Percentiles rank a stretch among this genome's conserved stretches.
These are phyloP conservation scores for Chaetomidium leptoderma DNA, from an alignment of 495 filamentous ascomycete species.

Conservation along the genomic window DNA sequence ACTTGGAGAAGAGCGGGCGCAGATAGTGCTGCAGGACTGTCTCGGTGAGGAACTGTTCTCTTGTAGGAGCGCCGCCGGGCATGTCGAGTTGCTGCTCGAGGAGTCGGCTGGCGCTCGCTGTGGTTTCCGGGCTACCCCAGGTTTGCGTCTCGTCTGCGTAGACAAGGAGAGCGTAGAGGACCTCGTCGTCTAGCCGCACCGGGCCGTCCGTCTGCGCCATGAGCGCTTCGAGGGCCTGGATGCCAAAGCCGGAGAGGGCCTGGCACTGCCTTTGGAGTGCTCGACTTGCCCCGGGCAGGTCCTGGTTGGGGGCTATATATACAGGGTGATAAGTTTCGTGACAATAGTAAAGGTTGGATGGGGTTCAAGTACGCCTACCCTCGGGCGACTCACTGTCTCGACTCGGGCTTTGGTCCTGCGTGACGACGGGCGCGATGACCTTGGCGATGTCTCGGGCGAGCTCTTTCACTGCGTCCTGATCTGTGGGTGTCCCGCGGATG, in stretches of 20 bases:
- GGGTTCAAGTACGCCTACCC: slow-evolving; percentile 1
- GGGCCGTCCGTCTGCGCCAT: background rate
- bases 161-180: slow-evolving; percentile 34
- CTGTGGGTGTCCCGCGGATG: background rate
- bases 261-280: slow-evolving; percentile 1
- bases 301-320: slow-evolving; percentile 4
- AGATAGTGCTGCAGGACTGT: slow-evolving; percentile 50
- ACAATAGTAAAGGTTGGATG: background rate
- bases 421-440: background rate
- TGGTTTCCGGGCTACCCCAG: slow-evolving; percentile 48
- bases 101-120: slow-evolving; percentile 35
- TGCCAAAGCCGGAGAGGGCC: slow-evolving; percentile 8
- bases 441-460: slow-evolving; percentile 14
- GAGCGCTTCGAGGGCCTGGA: slow-evolving; percentile 18
- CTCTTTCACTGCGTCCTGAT: background rate
- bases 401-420: background rate
- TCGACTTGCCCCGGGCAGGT: background rate
- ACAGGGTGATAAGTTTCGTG: background rate
- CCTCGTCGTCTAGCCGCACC: slow-evolving; percentile 12
- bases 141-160: slow-evolving; percentile 50
- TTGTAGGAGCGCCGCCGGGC: background rate
- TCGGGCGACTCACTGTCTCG: slow-evolving; percentile 1
- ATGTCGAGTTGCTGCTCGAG: slow-evolving; percentile 39
- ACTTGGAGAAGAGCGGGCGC: slow-evolving; percentile 66
- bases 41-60: slow-evolving; percentile 47